Percentiles rank a stretch among this genome's conserved stretches.
phyloP scores from a whole-genome alignment of 345 rosid species.

The Barbarea vulgaris region DNA sequence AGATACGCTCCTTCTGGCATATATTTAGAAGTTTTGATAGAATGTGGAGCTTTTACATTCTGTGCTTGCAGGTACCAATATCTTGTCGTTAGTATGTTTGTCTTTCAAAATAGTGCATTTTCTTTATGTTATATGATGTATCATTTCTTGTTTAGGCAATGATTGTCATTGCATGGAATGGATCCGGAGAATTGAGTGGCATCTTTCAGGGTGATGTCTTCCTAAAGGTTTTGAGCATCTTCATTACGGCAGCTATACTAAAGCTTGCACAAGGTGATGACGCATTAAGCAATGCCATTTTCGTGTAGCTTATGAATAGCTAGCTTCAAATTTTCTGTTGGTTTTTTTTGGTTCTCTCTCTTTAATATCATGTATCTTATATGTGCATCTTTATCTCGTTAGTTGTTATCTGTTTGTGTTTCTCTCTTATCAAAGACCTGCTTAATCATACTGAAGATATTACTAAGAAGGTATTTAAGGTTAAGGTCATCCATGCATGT shows the following conservation, averaged over 20 bases:
- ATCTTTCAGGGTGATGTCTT: conserved; percentile 55
- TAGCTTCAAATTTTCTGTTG: background rate
- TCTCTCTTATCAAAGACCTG: background rate
- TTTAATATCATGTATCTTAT: background rate
- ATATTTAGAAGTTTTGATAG: conserved; percentile 70
- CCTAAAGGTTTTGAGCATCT: conserved; percentile 58
- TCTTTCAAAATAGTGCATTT: conserved; percentile 16
- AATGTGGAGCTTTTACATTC: conserved; percentile 67
- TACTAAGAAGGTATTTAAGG: background rate
- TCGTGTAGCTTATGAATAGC: background rate
- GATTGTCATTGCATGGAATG: conserved; percentile 69
- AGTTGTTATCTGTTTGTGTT: background rate
- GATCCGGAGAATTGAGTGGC: conserved; percentile 49
- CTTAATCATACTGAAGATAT: background rate
- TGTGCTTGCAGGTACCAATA: conserved; percentile 55
- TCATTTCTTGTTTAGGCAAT: conserved; percentile 50
- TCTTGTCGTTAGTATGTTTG: conserved; percentile 3
- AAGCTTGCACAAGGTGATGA: conserved; percentile 61
- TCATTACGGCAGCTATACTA: conserved; percentile 63
- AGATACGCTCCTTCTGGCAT: conserved; percentile 67
- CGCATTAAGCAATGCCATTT: background rate
- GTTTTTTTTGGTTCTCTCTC: background rate
- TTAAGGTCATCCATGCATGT: background rate
- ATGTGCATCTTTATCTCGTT: background rate
- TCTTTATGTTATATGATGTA: conserved; percentile 14